A percentile compares a stretch with the other conserved stretches of the same genome.
phyloP scores from a whole-genome alignment of 2,329 filamentous ascomycete species.

The Fusarium camptoceras region DNA sequence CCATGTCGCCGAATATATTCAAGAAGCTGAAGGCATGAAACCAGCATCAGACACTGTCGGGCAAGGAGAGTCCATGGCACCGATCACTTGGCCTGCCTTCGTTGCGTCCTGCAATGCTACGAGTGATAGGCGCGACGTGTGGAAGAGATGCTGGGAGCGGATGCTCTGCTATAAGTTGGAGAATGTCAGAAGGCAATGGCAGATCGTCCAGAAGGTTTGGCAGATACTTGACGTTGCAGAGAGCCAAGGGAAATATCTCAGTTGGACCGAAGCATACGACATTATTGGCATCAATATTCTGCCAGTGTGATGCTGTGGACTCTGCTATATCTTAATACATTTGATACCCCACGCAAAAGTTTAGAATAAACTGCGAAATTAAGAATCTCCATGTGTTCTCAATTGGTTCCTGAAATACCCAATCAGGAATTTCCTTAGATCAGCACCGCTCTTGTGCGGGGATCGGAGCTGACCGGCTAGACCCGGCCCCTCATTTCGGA shows the following conservation, averaged over 20 bases:
- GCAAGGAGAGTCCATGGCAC: neutral
- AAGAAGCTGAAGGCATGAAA: neutral
- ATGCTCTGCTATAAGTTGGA: neutral
- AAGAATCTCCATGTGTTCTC: no score
- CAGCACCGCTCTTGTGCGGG: no score
- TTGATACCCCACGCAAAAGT: no score
- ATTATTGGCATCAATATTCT: neutral
- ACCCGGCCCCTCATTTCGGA: no score
- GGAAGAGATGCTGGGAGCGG: neutral
- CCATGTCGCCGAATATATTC: neutral
- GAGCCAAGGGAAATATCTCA: neutral
- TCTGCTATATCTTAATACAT: neutral
- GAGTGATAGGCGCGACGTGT: neutral
- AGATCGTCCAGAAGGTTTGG: neutral
- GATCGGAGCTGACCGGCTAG: no score
- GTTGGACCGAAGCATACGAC: neutral
- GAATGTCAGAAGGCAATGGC: neutral
- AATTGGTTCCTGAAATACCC: no score
- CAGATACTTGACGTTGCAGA: neutral
- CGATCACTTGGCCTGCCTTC: neutral
- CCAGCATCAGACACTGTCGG: neutral
- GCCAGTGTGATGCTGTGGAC: neutral
- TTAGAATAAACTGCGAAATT: no score
- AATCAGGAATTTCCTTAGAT: no score
- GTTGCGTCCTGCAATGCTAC: neutral